These are phyloP conservation scores for Physcomitrellopsis africana DNA, from an alignment of 225 moss, liverwort and hornwort species.

Conservation along the genomic window DNA sequence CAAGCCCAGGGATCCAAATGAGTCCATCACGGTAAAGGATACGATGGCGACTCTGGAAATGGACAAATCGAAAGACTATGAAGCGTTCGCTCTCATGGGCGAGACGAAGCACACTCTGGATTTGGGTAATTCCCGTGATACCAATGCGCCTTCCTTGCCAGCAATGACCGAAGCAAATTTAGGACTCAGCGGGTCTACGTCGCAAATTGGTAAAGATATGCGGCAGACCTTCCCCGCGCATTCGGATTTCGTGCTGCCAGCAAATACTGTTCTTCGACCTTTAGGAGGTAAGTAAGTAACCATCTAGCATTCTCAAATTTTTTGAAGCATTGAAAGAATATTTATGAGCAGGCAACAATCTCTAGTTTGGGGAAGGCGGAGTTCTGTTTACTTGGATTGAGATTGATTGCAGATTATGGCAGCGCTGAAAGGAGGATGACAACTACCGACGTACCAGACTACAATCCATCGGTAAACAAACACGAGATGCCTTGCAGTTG, in stretches of 20 bases:
- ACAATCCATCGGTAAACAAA: slow-evolving; percentile 31
- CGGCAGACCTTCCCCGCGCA: slow-evolving; percentile 40
- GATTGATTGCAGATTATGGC: slow-evolving; percentile 33
- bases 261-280: neutral
- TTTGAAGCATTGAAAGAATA: neutral
- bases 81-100: slow-evolving; percentile 39
- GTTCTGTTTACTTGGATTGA: slow-evolving; percentile 3
- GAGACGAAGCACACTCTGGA: slow-evolving; percentile 25
- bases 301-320: neutral
- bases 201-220: neutral
- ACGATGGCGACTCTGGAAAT: neutral
- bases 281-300: slow-evolving; percentile 31
- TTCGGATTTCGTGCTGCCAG: neutral
- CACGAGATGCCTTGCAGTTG: slow-evolving; percentile 11
- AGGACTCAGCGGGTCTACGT: no score
- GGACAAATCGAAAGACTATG: slow-evolving; percentile 18
- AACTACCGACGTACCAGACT: slow-evolving; percentile 5
- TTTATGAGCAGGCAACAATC: no score
- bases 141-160: slow-evolving; percentile 15
- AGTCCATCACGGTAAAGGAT: neutral
- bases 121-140: no score
- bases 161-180: slow-evolving; percentile 15
- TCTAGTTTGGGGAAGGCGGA: no score
- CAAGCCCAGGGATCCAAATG: neutral
- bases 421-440: slow-evolving; percentile 18